These are phyloP conservation scores for Lactarius sanguifluus DNA, from an alignment of 768 basidiomycete genomes.

Conservation along the genomic window DNA sequence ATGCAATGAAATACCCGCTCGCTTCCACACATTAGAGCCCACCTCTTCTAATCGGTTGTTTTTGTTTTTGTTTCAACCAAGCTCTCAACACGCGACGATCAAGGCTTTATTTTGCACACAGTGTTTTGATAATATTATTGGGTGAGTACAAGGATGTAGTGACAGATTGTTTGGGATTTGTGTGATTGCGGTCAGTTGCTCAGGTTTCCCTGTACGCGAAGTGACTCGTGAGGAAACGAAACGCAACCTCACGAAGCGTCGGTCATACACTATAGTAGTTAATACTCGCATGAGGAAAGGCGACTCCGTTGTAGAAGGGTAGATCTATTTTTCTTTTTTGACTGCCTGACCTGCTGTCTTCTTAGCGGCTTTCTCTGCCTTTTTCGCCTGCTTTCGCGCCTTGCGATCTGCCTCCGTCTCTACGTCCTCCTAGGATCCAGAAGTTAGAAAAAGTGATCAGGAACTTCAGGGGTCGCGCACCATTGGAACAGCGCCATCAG, in stretches of 20 bases:
- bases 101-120: no score
- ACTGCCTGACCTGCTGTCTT: conserved; percentile 31
- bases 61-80: no score
- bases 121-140: no score
- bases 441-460: conserved; percentile 11
- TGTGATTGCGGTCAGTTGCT: no score
- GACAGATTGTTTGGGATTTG: no score
- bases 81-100: no score
- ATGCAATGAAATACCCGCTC: no score
- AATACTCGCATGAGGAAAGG: background rate
- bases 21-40: no score
- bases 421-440: conserved; percentile 39
- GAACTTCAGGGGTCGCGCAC: conserved; percentile 9
- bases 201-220: no score
- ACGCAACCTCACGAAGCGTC: background rate
- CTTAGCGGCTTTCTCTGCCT: conserved; percentile 71
- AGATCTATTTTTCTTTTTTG: conserved; percentile 60
- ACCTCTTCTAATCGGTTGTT: no score
- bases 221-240: no score
- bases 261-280: background rate
- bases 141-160: no score
- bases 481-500: conserved; percentile 30
- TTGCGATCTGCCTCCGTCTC: conserved; percentile 87
- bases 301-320: background rate
- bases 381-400: conserved; percentile 72